phyloP scores from a whole-genome alignment of 208 protist species.

The Angomonas ambiguus region DNA sequence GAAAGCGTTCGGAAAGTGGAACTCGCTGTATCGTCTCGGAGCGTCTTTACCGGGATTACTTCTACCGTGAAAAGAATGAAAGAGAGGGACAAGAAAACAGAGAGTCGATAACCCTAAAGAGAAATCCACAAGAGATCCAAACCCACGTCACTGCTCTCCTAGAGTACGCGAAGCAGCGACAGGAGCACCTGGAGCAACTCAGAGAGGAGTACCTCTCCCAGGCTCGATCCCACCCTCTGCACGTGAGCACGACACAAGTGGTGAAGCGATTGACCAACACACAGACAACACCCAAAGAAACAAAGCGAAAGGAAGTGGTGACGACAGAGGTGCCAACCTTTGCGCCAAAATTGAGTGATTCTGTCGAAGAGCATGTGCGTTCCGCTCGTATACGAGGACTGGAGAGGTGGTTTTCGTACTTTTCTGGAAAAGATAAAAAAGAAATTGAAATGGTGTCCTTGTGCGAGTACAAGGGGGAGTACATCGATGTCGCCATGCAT shows the following conservation, averaged over 20 bases:
- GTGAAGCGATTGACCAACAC: not conserved
- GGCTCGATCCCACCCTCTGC: not conserved
- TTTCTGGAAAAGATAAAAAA: not conserved
- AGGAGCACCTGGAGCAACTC: not conserved
- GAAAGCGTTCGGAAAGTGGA: not conserved
- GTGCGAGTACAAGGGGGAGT: not conserved
- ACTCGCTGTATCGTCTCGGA: not conserved
- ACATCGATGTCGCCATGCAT: not conserved
- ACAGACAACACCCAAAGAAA: not conserved
- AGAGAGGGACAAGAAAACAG: not conserved
- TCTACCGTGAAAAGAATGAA: constrained; percentile 1
- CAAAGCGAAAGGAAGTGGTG: not conserved
- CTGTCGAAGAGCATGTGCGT: not conserved
- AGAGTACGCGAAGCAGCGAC: not conserved
- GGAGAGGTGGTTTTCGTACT: not conserved
- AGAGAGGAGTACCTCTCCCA: not conserved
- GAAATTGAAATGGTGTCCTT: not conserved
- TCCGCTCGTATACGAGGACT: not conserved
- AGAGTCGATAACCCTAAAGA: not conserved
- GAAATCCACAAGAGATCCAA: not conserved
- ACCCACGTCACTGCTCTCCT: not conserved
- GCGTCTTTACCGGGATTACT: not conserved
- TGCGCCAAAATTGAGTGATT: not conserved
- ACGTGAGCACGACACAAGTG: not conserved
- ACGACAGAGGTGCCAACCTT: not conserved